These are phyloP conservation scores for Beauveria australis DNA, from an alignment of 2,329 filamentous ascomycete genomes.

Conservation along the genomic window DNA sequence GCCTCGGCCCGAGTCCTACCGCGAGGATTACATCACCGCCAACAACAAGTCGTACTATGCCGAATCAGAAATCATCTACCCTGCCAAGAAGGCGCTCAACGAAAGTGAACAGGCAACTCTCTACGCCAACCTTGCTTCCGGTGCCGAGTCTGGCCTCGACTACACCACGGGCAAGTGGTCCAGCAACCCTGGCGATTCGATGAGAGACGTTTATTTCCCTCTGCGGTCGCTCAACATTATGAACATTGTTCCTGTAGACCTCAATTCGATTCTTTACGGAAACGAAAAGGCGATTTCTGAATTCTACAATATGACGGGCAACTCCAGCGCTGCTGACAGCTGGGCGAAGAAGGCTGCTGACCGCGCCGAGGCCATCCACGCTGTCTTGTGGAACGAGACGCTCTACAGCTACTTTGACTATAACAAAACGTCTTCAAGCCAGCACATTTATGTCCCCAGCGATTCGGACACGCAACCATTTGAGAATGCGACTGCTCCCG, in stretches of 20 bases:
- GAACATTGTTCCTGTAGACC: constrained; percentile 53
- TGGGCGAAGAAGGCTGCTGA: constrained; percentile 43
- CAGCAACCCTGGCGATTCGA: constrained; percentile 47
- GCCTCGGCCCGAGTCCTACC: constrained; percentile 59
- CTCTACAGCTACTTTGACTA: constrained; percentile 61
- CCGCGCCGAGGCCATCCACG: constrained; percentile 54
- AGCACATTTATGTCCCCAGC: constrained; percentile 44
- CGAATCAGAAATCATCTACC: constrained; percentile 49
- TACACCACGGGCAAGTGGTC: constrained; percentile 51
- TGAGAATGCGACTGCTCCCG: constrained; percentile 35
- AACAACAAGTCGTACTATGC: constrained; percentile 57
- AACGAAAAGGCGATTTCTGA: constrained; percentile 52
- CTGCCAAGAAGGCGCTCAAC: constrained; percentile 40
- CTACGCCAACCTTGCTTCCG: constrained; percentile 55
- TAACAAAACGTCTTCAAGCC: constrained; percentile 51
- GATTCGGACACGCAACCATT: constrained; percentile 32
- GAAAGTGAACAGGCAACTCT: constrained; percentile 42
- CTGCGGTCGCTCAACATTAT: constrained; percentile 53
- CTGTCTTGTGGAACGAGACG: constrained; percentile 56
- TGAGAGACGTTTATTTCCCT: constrained; percentile 54
- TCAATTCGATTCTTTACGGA: constrained; percentile 61
- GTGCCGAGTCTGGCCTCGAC: constrained; percentile 60
- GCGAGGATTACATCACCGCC: constrained; percentile 58
- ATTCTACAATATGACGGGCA: constrained; percentile 44
- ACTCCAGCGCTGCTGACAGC: constrained; percentile 37